A percentile compares a stretch with the other conserved stretches of the same genome.
These are phyloP conservation scores for Phytophthora rubi DNA, from an alignment of 352 stramenopile genomes.

Conservation along the genomic window DNA sequence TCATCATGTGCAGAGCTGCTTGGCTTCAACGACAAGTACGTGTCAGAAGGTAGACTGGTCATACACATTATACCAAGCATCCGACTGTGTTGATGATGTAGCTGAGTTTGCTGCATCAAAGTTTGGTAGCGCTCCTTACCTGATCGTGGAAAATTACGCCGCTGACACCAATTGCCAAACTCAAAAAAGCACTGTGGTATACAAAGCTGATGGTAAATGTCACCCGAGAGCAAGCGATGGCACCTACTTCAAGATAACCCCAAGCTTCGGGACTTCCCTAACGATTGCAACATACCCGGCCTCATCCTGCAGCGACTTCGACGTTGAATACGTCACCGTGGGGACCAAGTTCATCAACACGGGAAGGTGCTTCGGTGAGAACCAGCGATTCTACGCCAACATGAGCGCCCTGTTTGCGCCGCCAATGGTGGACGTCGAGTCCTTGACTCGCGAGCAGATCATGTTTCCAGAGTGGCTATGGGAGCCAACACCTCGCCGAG, in stretches of 20 bases:
- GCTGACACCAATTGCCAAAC: slow-evolving; percentile 4
- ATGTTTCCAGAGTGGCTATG: slow-evolving; percentile 16
- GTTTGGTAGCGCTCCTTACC: neutral
- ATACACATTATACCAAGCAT: neutral
- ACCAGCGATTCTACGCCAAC: slow-evolving; percentile 3
- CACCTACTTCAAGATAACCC: slow-evolving; percentile 7
- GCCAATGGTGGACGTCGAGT: slow-evolving; percentile 1
- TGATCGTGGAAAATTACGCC: slow-evolving; percentile 10
- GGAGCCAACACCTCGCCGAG: slow-evolving; percentile 3
- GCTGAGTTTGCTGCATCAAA: neutral
- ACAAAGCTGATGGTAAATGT: slow-evolving; percentile 9
- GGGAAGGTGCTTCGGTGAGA: slow-evolving; percentile 3
- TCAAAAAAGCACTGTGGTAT: neutral
- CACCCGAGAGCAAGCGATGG: neutral
- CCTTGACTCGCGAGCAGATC: slow-evolving; percentile 11
- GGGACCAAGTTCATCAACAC: slow-evolving; percentile 19
- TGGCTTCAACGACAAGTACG: neutral
- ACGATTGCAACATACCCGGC: slow-evolving; percentile 8
- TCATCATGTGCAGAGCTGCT: neutral
- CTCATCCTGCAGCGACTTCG: neutral
- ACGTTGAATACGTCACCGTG: neutral
- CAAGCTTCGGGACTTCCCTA: neutral
- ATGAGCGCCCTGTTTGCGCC: neutral
- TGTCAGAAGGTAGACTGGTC: neutral
- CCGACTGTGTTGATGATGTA: neutral